phyloP scores from a whole-genome alignment of 139 green algal genomes.

The Dunaliella primolecta region DNA sequence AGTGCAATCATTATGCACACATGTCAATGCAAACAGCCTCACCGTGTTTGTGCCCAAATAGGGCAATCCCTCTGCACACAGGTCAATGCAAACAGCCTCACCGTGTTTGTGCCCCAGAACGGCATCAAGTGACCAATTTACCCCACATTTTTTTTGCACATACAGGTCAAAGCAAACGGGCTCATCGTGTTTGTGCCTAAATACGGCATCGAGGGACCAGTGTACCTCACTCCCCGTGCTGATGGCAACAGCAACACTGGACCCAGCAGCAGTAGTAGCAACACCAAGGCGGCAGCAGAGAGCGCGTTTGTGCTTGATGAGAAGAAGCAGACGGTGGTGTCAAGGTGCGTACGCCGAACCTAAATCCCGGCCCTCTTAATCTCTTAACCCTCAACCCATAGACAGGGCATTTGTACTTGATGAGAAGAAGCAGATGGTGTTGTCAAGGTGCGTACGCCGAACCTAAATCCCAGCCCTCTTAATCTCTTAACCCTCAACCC shows the following conservation, averaged over 20 bases:
- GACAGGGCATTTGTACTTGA: conserved; percentile 50
- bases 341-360: conserved; percentile 8
- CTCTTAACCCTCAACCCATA: no score
- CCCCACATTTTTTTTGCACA: no score
- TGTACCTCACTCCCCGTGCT: conserved; percentile 52
- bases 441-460: conserved; percentile 9
- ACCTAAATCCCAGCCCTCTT: no score
- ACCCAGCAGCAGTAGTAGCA: conserved; percentile 25
- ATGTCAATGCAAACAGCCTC: no score
- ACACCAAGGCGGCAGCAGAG: not conserved
- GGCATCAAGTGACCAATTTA: no score
- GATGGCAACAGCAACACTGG: not conserved
- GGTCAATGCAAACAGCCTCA: no score
- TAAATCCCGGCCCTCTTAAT: no score
- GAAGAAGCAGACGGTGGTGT: conserved; percentile 50
- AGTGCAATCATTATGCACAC: no score
- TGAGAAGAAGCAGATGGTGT: conserved; percentile 61
- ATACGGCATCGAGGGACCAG: conserved; percentile 93
- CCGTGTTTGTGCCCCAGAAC: no score
- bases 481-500: no score
- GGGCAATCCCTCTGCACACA: no score
- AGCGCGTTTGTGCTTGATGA: conserved; percentile 63
- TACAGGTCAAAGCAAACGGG: conserved; percentile 81
- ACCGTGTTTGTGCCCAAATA: no score
- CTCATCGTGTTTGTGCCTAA: conserved; percentile 96